Evolutionary conservation across 805 yeast genomes (phyloP).

Genomic region (Grigorovia yakushimaensis): DNA sequence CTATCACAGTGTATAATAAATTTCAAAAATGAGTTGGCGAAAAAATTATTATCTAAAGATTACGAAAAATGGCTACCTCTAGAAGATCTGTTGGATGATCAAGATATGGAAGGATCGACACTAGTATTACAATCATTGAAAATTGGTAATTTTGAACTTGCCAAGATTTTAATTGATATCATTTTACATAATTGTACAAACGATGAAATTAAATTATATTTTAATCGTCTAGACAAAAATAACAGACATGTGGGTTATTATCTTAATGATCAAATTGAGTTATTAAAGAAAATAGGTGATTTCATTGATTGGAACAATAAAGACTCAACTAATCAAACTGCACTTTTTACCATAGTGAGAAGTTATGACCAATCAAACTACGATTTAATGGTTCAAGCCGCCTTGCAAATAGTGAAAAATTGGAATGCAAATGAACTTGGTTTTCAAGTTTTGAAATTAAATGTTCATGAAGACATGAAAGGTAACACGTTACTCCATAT

Average conservation of each 20-base stretch:
- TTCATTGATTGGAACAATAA: constrained; percentile 58
- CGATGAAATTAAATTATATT: constrained; percentile 39
- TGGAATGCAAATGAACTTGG: constrained; percentile 30
- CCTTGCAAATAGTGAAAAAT: constrained; percentile 35
- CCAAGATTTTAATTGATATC: constrained; percentile 38
- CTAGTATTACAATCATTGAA: constrained; percentile 56
- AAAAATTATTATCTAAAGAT: constrained; percentile 33
- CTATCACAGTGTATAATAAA: constrained; percentile 52
- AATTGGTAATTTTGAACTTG: constrained; percentile 38
- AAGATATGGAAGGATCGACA: constrained; percentile 42
- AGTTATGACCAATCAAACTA: constrained; percentile 73
- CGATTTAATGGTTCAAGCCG: constrained; percentile 35
- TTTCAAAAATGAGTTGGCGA: constrained; percentile 37
- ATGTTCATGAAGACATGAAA: constrained; percentile 52
- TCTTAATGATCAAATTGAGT: constrained; percentile 44
- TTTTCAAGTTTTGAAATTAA: constrained; percentile 6
- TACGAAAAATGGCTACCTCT: constrained; percentile 43
- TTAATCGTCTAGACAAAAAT: constrained; percentile 41
- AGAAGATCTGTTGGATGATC: constrained; percentile 61
- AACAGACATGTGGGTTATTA: constrained; percentile 67
- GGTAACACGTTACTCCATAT: constrained; percentile 76
- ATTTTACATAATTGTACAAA: constrained; percentile 34
- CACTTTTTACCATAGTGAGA: constrained; percentile 66
- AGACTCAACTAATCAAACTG: constrained; percentile 65
- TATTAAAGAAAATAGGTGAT: constrained; percentile 46